Evolutionary conservation across 1,284 basidiomycete genomes (phyloP).

Genomic region (Apiotrichum sp.): DNA sequence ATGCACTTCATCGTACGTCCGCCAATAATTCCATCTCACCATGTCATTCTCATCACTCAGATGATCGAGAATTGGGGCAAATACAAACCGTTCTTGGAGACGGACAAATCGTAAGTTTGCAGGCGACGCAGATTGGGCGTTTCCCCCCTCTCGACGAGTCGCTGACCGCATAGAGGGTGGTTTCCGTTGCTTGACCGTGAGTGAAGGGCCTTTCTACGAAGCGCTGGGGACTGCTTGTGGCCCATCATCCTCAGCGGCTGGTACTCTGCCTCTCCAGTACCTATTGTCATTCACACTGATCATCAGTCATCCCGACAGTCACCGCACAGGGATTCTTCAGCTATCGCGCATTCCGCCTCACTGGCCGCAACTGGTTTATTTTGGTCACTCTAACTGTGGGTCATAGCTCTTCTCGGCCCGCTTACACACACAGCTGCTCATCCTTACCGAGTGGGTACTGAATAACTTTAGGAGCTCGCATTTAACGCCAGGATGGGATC

Average conservation of each 20-base stretch:
- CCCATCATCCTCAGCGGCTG: too few species aligned
- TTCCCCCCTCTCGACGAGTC: too few species aligned
- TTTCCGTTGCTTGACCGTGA: neutral
- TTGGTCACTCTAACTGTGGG: conserved; percentile 18
- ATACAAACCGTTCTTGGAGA: conserved; percentile 16
- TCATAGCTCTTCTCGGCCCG: neutral
- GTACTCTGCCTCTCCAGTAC: too few species aligned
- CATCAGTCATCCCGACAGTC: conserved; percentile 13
- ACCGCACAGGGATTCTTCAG: conserved; percentile 31
- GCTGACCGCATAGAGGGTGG: neutral
- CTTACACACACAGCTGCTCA: neutral
- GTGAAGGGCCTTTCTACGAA: neutral
- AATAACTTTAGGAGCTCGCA: neutral
- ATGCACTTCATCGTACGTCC: conserved; percentile 1
- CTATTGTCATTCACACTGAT: conserved; percentile 4
- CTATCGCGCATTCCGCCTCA: conserved; percentile 29
- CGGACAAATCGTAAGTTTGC: conserved; percentile 5
- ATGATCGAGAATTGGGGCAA: conserved; percentile 3
- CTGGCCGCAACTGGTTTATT: conserved; percentile 21
- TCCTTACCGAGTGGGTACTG: neutral
- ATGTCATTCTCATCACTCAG: too few species aligned
- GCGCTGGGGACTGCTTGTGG: too few species aligned
- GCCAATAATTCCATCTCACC: neutral
- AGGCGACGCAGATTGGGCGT: neutral
- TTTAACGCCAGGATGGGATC: neutral